A percentile compares a stretch with the other conserved stretches of the same genome.
These are phyloP conservation scores for Jasminum sambac DNA, from an alignment of 257 asterid species.

Conservation along the genomic window DNA sequence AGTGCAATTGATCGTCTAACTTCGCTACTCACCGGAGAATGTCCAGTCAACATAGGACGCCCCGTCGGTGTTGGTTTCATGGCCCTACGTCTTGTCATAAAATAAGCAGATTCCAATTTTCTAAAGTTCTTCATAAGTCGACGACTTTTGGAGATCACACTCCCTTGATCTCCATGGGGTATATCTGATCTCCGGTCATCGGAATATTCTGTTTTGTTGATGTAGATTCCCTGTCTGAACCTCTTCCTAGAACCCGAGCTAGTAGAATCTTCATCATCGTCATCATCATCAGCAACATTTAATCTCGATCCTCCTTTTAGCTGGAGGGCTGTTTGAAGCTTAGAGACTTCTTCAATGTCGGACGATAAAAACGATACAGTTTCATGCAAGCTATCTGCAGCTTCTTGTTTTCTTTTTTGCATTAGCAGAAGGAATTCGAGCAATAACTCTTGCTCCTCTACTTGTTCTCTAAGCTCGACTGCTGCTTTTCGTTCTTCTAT, in stretches of 20 bases:
- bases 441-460: constrained; percentile 86
- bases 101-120: constrained; percentile 81
- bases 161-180: constrained; percentile 44
- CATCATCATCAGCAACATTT: constrained; percentile 37
- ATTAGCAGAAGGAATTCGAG: constrained; percentile 77
- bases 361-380: constrained; percentile 65
- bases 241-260: constrained; percentile 73
- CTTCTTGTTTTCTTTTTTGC: constrained; percentile 80
- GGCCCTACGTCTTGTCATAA: constrained; percentile 58
- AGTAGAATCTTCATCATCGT: constrained; percentile 51
- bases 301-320: constrained; percentile 45
- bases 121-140: constrained; percentile 81
- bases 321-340: constrained; percentile 55
- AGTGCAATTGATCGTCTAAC: constrained; percentile 50
- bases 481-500: constrained; percentile 88
- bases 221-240: constrained; percentile 48
- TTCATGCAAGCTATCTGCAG: constrained; percentile 60
- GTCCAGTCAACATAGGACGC: constrained; percentile 41
- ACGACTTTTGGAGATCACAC: constrained; percentile 47
- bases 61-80: constrained; percentile 39
- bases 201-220: constrained; percentile 31
- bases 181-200: constrained; percentile 29
- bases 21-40: constrained; percentile 46
- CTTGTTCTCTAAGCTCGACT: constrained; percentile 69
- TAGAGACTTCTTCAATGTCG: constrained; percentile 76